These are phyloP conservation scores for Dioscorea cayenensis DNA, from an alignment of 116 monocot species.

Conservation along the genomic window DNA sequence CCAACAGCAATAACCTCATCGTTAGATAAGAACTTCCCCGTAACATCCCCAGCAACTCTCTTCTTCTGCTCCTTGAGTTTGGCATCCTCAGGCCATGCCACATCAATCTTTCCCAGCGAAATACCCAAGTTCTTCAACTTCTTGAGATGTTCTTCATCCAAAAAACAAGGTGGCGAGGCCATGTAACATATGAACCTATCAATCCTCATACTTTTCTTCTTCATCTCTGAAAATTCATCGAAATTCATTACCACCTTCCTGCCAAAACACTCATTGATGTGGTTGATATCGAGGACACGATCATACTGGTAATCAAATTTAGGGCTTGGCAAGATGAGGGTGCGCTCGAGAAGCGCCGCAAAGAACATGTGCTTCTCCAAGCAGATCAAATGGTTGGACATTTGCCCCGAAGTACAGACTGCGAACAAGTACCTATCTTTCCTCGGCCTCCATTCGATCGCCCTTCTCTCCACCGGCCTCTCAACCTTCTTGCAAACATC, in stretches of 20 bases:
- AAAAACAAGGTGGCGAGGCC: constrained; percentile 67
- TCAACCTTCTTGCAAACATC: constrained; percentile 53
- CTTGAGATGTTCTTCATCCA: constrained; percentile 83
- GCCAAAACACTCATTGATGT: constrained; percentile 86
- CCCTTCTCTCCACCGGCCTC: constrained; percentile 21
- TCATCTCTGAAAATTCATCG: constrained; percentile 55
- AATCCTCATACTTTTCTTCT: constrained; percentile 65
- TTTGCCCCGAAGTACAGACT: constrained; percentile 82
- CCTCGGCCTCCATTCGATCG: constrained; percentile 85
- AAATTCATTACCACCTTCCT: constrained; percentile 74
- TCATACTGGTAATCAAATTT: constrained; percentile 85
- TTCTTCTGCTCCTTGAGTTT: constrained; percentile 56
- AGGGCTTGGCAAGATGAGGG: constrained; percentile 68
- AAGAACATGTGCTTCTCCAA: constrained; percentile 98
- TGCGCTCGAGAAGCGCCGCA: constrained; percentile 69
- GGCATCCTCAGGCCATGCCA: constrained; percentile 84
- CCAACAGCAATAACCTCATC: constrained; percentile 89
- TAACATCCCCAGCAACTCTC: constrained; percentile 63
- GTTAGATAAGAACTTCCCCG: constrained; percentile 50
- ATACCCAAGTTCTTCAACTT: constrained; percentile 68
- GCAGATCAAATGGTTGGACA: constrained; percentile 96
- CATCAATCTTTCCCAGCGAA: constrained; percentile 57
- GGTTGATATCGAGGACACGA: constrained; percentile 60
- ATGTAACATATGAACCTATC: constrained; percentile 86
- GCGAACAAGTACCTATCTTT: constrained; percentile 70